Conservation (phyloP, 192 early-diverging fungal species). For the Entomortierella chlamydospora region DNA sequence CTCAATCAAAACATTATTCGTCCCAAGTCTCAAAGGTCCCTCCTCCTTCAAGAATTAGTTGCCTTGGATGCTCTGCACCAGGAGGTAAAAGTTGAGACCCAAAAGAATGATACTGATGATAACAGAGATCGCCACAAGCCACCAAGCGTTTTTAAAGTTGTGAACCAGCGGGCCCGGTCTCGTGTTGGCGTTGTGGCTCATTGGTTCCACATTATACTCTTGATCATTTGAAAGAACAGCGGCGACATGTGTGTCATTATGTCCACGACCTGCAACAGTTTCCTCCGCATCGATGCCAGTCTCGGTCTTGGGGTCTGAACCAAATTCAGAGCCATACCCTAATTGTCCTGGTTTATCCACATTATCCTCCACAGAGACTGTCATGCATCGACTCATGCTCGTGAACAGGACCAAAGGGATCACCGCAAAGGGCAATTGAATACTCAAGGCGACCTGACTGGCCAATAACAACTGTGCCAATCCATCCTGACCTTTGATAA, state of each 20-base stretch:
- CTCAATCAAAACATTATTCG: too few relatives aligned
- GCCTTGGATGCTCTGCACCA: conserved; percentile 52
- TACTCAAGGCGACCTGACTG: conserved; percentile 80
- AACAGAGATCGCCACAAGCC: conserved; percentile 41
- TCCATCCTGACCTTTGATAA: conserved; percentile 71
- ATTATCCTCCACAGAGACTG: conserved; percentile 42
- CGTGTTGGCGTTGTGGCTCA: neutral
- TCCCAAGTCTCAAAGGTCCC: too few relatives aligned
- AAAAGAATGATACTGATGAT: conserved; percentile 56
- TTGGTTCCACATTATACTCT: conserved; percentile 8
- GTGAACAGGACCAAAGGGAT: conserved; percentile 82
- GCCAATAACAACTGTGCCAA: conserved; percentile 73
- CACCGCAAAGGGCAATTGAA: conserved; percentile 88
- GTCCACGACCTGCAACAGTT: neutral
- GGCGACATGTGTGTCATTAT: neutral
- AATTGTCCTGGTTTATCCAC: conserved; percentile 32
- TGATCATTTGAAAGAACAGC: conserved; percentile 1
- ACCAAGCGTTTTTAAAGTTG: conserved; percentile 53
- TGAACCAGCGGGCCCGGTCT: conserved; percentile 1
- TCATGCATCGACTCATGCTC: conserved; percentile 64
- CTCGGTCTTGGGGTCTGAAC: conserved; percentile 2
- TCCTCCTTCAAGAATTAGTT: neutral
- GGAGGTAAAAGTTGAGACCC: conserved; percentile 60
- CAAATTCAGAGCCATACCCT: conserved; percentile 7
- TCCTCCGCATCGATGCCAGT: too few relatives aligned